Evolutionary conservation across 192 early-diverging fungal genomes (phyloP), one percentile per base, ranked within the genome.

Genomic region (Coemansia umbellata): DNA sequence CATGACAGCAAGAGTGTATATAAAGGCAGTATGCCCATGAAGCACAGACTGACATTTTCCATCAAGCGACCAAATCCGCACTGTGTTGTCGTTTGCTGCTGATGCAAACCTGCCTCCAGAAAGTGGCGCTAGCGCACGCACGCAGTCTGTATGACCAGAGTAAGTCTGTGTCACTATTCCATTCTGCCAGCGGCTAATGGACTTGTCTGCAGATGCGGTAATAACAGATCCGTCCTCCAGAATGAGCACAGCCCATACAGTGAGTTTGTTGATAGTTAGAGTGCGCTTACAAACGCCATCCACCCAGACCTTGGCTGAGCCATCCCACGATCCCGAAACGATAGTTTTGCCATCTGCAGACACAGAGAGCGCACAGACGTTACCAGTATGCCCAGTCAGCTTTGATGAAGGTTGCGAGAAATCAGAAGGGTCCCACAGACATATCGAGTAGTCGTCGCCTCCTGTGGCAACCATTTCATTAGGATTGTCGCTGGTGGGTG

Each of bases 241-340:
- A 2, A 80, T 78, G n/a, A 95, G 55, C 10, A 95, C 91, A n/a
- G 82, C 83, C 95, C 95, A 98, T 7, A 99, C 91, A 6, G 95
- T 89, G 21, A 83, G 81, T 18, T 72, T 43, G 55, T 99, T 95
- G 3, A 90, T 93, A 18, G 67, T 50, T 28, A 98, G 77, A 0
- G 85, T 87, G 28, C 84, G 55, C n/a, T 76, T 63, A 32, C 79
- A 82, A 48, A 86, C 60, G 55, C 85, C 91, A 52, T 93, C 78
- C 43, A 80, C 77, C 97, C 97, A 99, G 11, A 98, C 81, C 50
- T 83, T 88, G 5, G 88, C 93, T 7, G 93, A 91, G 18, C 84
- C 87, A 80, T 99, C 97, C 97, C 95, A 98, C 6, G 92, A 95
- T n/a, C 94, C 97, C 18, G 93, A 94, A 15, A 98, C 83, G 17